Conservation (phyloP, 768 basidiomycete species). For the Rickenella mellea region DNA sequence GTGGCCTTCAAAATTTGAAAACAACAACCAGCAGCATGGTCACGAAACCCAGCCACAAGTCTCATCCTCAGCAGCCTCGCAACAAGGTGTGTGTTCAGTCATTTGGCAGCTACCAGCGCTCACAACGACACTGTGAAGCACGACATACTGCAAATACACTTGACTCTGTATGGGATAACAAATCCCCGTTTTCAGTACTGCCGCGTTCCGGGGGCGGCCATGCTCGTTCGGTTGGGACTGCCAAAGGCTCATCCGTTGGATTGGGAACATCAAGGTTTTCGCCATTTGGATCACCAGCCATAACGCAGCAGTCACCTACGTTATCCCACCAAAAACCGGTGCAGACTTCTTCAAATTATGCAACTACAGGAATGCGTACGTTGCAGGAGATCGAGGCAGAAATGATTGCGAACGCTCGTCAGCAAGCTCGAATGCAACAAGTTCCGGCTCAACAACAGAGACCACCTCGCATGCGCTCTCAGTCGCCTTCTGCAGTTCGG, state of each 20-base stretch:
- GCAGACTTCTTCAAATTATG: background rate
- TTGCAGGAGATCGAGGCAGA: constrained; percentile 80
- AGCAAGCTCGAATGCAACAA: constrained; percentile 50
- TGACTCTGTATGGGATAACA: constrained; percentile 78
- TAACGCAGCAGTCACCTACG: too few relatives aligned
- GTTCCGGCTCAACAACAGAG: constrained; percentile 56
- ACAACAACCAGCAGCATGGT: constrained; percentile 5
- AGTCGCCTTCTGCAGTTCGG: constrained; percentile 18
- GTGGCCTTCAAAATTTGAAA: constrained; percentile 9
- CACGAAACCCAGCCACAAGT: constrained; percentile 1
- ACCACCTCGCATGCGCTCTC: constrained; percentile 7
- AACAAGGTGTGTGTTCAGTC: too few relatives aligned
- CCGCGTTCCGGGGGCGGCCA: constrained; percentile 34
- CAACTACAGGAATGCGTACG: constrained; percentile 39
- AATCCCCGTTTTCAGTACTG: constrained; percentile 63
- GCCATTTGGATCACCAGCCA: too few relatives aligned
- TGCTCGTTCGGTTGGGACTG: constrained; percentile 29
- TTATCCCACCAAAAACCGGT: background rate
- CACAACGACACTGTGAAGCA: constrained; percentile 24
- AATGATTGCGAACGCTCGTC: constrained; percentile 45
- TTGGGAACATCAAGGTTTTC: too few relatives aligned
- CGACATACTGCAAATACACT: constrained; percentile 38
- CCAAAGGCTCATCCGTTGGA: too few relatives aligned
- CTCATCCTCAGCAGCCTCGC: constrained; percentile 8
- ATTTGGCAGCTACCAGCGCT: background rate